Conservation (phyloP, 768 basidiomycete species). For the Myochromella boudieri region DNA sequence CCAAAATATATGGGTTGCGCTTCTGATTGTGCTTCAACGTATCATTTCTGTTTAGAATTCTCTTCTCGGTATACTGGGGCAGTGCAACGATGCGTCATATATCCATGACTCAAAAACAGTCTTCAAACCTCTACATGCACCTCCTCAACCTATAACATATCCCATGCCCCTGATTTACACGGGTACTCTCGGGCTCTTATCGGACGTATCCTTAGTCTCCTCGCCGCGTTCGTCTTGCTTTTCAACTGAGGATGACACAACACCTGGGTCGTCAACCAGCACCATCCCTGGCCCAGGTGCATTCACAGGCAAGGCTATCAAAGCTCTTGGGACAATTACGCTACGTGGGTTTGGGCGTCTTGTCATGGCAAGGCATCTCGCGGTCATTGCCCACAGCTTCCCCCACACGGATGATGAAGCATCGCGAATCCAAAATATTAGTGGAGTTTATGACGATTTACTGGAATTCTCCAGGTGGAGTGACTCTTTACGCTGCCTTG, state of each 20-base stretch:
- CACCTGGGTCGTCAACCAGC: constrained; percentile 20
- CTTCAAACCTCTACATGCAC: too few relatives aligned
- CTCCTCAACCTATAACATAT: too few relatives aligned
- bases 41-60: too few relatives aligned
- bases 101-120: too few relatives aligned
- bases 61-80: too few relatives aligned
- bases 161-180: too few relatives aligned
- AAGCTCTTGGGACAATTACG: constrained; percentile 53
- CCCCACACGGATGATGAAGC: constrained; percentile 23
- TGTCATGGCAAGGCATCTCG: constrained; percentile 21
- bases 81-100: too few relatives aligned
- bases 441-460: constrained; percentile 18
- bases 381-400: constrained; percentile 16
- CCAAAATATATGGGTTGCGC: too few relatives aligned
- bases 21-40: too few relatives aligned
- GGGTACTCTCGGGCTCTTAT: too few relatives aligned
- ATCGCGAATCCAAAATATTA: constrained; percentile 10
- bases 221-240: not conserved
- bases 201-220: constrained; percentile 6
- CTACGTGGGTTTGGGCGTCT: constrained; percentile 43
- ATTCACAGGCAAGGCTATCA: constrained; percentile 41
- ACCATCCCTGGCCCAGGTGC: constrained; percentile 35
- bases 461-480: constrained; percentile 24
- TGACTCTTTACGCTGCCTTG: not conserved
- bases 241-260: constrained; percentile 10